Percentiles rank a stretch among this genome's conserved stretches.
Conservation (phyloP, 305 asterid species). For the Rubia peregrina region DNA sequence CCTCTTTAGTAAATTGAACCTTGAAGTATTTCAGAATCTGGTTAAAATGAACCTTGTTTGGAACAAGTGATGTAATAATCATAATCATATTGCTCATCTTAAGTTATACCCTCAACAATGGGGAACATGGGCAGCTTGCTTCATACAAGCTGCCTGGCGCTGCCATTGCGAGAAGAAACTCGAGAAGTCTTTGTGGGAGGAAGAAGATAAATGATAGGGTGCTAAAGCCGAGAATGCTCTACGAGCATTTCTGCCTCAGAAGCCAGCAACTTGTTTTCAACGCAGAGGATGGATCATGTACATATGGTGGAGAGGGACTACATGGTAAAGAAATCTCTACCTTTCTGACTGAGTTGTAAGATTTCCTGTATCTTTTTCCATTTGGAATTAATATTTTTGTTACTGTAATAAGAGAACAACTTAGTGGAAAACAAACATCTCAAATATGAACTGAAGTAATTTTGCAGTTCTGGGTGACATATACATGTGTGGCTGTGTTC, state of each 20-base stretch:
- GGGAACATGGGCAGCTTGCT: constrained; percentile 64
- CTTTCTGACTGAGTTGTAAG: too few species aligned
- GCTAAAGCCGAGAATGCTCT: constrained; percentile 31
- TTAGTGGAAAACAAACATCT: too few species aligned
- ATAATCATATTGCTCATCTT: background rate
- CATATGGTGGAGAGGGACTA: background rate
- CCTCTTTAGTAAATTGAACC: too few species aligned
- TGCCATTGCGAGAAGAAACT: constrained; percentile 40
- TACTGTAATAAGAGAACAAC: too few species aligned
- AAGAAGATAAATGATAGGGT: constrained; percentile 34
- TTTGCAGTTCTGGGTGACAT: too few species aligned
- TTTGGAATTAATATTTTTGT: too few species aligned
- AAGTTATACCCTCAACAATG: constrained; percentile 54
- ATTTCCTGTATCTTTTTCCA: too few species aligned
- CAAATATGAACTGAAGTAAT: too few species aligned
- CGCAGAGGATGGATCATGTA: constrained; percentile 5
- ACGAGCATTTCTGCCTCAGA: constrained; percentile 44
- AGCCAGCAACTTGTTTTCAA: constrained; percentile 60
- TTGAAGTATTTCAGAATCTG: too few species aligned
- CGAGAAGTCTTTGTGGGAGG: constrained; percentile 35
- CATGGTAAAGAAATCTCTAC: too few species aligned
- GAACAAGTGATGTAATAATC: background rate
- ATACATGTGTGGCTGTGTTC: too few species aligned
- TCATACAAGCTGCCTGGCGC: constrained; percentile 62
- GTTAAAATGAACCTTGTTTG: too few species aligned